Evolutionary conservation across 345 rosid genomes (phyloP), one percentile per base, ranked within the genome.

Genomic region (Geranium rotundifolium): DNA sequence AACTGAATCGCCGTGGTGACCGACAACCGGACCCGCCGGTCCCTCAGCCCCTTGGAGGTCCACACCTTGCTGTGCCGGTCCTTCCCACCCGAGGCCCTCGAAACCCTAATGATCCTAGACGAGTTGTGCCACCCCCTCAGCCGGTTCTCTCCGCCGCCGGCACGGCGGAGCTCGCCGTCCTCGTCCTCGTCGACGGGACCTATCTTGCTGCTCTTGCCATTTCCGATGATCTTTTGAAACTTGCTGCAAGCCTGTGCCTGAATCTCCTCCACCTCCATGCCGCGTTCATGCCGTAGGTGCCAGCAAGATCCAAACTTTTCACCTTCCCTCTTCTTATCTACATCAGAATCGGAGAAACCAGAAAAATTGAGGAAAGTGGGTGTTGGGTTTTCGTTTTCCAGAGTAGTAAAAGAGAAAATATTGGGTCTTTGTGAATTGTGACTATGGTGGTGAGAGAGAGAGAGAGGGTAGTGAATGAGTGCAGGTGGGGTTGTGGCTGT

Each of bases 61-160:
- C 63, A 82, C 39, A 89, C 89, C 73, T 89, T 89, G 79, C 96
- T 89, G 61, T 89, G 96, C 4, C 91, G 84, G 61, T 89, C 96
- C 71, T 89, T 89, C 8, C 93, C 66, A 15, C 89, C 87, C 0
- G 91, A 86, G 46, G 99, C 91, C 64, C 97, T 71, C 0, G 99
- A 88, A 81, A 90, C 99, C 93, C 97, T 86, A 77, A 90, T 84
- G 57, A 93, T 93, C 64, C 99, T 65, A 0, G 96, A 89, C 0
- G 91, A 85, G 30, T 84, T 83, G 73, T 66, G 91, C 90, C 90
- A 89, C 59, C 85, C 81, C 10, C 85, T 77, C 39, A 80, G 79
- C n/a, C 69, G 63, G 73, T 78, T 78, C 61, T 69, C 66, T 37
- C 65, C 72, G 52, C 50, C 61, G 19, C 29, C 59, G 14, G 34